phyloP scores from a whole-genome alignment of 345 rosid species.

The Xanthoceras sorbifolium region DNA sequence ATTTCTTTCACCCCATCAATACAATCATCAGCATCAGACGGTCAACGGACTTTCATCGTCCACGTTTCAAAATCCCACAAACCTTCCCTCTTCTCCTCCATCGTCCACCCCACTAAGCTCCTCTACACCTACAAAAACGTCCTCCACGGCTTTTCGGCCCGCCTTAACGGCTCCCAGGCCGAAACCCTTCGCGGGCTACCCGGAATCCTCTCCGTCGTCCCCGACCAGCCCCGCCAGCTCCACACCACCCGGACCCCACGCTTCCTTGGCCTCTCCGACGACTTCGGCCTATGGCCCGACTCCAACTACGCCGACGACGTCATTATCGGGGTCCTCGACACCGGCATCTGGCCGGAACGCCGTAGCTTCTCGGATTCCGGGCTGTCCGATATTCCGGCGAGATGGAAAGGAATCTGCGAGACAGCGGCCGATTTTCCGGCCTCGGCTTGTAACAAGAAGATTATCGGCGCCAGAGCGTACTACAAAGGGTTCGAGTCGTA shows the following conservation, averaged over 20 bases:
- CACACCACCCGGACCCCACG: slow-evolving; percentile 84
- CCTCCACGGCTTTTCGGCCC: slow-evolving; percentile 78
- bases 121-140: slow-evolving; percentile 70
- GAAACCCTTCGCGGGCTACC: slow-evolving; percentile 41
- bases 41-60: slow-evolving; percentile 56
- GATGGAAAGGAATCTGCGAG: slow-evolving; percentile 78
- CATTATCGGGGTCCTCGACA: slow-evolving; percentile 78
- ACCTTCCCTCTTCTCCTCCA: slow-evolving; percentile 67
- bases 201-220: slow-evolving; percentile 62
- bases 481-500: slow-evolving; percentile 56
- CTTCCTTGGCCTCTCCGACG: slow-evolving; percentile 68
- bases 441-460: slow-evolving; percentile 64
- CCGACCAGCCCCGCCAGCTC: slow-evolving; percentile 65
- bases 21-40: slow-evolving; percentile 27
- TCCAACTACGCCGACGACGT: slow-evolving; percentile 67
- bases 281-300: slow-evolving; percentile 67
- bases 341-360: slow-evolving; percentile 87
- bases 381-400: slow-evolving; percentile 50
- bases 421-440: slow-evolving; percentile 60
- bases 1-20: slow-evolving; percentile 18
- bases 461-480: slow-evolving; percentile 82
- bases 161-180: slow-evolving; percentile 55
- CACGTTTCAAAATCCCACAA: slow-evolving; percentile 60
- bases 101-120: slow-evolving; percentile 45
- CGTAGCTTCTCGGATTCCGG: slow-evolving; percentile 60